Evolutionary conservation across 805 yeast genomes (phyloP).

Genomic region (Candida maltosa): DNA sequence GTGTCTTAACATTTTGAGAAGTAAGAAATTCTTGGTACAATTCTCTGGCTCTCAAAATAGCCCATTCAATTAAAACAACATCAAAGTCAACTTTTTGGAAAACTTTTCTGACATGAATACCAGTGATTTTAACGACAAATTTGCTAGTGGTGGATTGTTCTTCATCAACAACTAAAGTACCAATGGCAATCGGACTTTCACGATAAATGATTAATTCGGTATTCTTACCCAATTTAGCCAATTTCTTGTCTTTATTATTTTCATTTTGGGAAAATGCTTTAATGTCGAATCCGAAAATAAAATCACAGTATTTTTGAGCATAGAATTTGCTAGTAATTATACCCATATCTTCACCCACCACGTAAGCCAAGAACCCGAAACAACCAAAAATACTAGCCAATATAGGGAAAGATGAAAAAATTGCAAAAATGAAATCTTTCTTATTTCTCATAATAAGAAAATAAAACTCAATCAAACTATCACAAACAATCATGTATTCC

Average conservation of each 20-base stretch:
- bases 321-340: slow-evolving; percentile 28
- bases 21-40: slow-evolving; percentile 30
- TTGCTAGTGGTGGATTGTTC: slow-evolving; percentile 37
- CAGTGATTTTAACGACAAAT: slow-evolving; percentile 51
- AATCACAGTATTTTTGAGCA: slow-evolving; percentile 18
- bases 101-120: slow-evolving; percentile 64
- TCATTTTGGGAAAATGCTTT: slow-evolving; percentile 38
- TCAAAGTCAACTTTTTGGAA: slow-evolving; percentile 63
- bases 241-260: slow-evolving; percentile 20
- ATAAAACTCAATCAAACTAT: slow-evolving; percentile 26
- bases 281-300: slow-evolving; percentile 52
- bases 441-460: slow-evolving; percentile 15
- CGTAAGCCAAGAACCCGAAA: slow-evolving; percentile 35
- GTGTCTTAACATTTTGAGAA: slow-evolving; percentile 22
- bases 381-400: slow-evolving; percentile 33
- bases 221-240: slow-evolving; percentile 39
- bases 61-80: slow-evolving; percentile 62
- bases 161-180: slow-evolving; percentile 42
- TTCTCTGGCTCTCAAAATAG: slow-evolving; percentile 44
- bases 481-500: slow-evolving; percentile 30
- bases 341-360: slow-evolving; percentile 48
- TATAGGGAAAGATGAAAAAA: slow-evolving; percentile 33
- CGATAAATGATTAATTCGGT: slow-evolving; percentile 60
- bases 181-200: slow-evolving; percentile 67
- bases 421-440: slow-evolving; percentile 20